These are phyloP conservation scores for Arabis hirsuta DNA, from an alignment of 345 rosid species.

Conservation along the genomic window DNA sequence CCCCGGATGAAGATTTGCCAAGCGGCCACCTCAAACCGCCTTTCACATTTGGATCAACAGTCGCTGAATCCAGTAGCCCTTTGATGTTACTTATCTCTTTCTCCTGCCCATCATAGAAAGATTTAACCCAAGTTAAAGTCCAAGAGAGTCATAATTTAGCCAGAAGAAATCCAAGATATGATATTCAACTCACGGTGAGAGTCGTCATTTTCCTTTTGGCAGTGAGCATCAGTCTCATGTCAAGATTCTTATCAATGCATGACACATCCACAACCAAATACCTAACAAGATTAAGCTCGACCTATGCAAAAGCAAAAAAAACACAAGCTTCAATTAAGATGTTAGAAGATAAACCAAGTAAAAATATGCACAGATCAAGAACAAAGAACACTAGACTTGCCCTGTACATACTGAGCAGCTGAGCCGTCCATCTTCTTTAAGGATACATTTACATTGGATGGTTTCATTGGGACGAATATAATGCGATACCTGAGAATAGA, in stretches of 20 bases:
- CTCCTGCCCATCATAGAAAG: slow-evolving; percentile 49
- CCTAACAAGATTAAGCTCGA: slow-evolving; percentile 51
- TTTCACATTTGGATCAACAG: slow-evolving; percentile 61
- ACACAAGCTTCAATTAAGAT: slow-evolving; percentile 3
- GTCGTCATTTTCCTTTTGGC: slow-evolving; percentile 50
- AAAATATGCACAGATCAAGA: not conserved
- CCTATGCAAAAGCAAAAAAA: slow-evolving; percentile 42
- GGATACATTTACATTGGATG: slow-evolving; percentile 59
- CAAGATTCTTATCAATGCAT: slow-evolving; percentile 64
- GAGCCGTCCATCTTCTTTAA: slow-evolving; percentile 53
- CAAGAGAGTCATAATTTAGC: not conserved
- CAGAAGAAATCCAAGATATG: not conserved
- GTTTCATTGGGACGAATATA: slow-evolving; percentile 36
- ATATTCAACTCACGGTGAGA: slow-evolving; percentile 49
- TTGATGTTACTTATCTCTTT: slow-evolving; percentile 55
- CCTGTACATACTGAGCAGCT: slow-evolving; percentile 57
- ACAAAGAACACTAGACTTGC: slow-evolving; percentile 44
- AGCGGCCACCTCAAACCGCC: slow-evolving; percentile 77
- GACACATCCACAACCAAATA: slow-evolving; percentile 63
- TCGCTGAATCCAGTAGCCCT: slow-evolving; percentile 52
- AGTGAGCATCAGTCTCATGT: slow-evolving; percentile 65
- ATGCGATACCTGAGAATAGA: slow-evolving; percentile 53
- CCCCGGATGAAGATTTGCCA: slow-evolving; percentile 48
- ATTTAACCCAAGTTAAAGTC: slow-evolving; percentile 9
- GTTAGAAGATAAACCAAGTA: slow-evolving; percentile 1